Evolutionary conservation across 1,284 basidiomycete species (phyloP), one percentile per base, ranked within the genome.

Genomic region (Malassezia furfur): DNA sequence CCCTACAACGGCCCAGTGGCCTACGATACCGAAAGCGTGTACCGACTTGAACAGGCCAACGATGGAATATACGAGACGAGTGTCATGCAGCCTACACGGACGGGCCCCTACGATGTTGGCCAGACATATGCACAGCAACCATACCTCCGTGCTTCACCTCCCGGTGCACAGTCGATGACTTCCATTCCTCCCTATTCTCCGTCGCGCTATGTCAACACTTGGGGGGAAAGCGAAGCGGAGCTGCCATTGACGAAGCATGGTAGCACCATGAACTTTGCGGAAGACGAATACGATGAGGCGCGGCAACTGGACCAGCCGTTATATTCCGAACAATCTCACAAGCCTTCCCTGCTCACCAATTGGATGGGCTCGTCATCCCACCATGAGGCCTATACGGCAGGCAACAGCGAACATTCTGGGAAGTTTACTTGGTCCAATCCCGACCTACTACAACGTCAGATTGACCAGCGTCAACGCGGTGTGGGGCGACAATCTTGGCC

Each of bases 401-500:
- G 25, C 25, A 28, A 28, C 25, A 28, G 7, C 25, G 25, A 28
- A 7, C 25, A 28, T 28, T 28, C 22, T 8, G 21, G 57, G 48
- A 50, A 44, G 21, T 47, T 47, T 19, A 25, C 52, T 3, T 55
- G 53, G 57, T 53, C 46, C 6, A 49, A 55, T 17, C 46, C 60
- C 19, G 68, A 65, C 5, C 50, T 71, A n/a, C 49, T 68, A 2
- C 61, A 65, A 10, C 50, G 72, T 25, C 65, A 70, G 53, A 70
- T 76, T 11, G 65, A 67, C 46, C 66, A 73, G 40, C 71, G 75
- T 45, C 85, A 82, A 68, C 80, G 85, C 43, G 87, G 88, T 1
- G 80, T 91, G 39, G 87, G 86, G 5, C 80, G 87, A 19, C 91
- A 96, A 75, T 81, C 75, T 52, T 81, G 85, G 73, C 87, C 91